phyloP scores from a whole-genome alignment of 83 land plant species.

The Picea abies region DNA sequence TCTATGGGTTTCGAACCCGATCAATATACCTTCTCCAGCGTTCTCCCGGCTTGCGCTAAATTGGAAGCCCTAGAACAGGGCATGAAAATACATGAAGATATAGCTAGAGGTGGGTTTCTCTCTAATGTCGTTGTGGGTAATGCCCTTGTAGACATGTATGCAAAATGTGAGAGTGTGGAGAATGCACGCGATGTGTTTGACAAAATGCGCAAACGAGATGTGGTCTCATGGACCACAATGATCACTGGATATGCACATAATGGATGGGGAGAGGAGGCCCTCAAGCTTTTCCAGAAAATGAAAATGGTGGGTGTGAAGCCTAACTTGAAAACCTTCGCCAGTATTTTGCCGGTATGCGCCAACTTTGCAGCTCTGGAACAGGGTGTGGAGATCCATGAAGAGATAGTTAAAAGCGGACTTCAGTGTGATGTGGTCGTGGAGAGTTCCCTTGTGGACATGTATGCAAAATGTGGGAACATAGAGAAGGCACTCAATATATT shows the following conservation, averaged over 20 bases:
- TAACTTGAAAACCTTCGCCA: constrained; percentile 36
- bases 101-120: constrained; percentile 35
- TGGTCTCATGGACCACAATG: constrained; percentile 15
- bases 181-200: constrained; percentile 12
- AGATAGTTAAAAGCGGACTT: background rate
- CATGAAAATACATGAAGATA: constrained; percentile 42
- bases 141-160: constrained; percentile 24
- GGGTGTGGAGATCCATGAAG: background rate
- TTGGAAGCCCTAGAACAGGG: constrained; percentile 35
- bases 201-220: constrained; percentile 16
- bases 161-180: background rate
- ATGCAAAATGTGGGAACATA: constrained; percentile 5
- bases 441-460: background rate
- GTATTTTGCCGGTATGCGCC: no score
- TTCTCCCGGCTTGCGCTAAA: constrained; percentile 40
- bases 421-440: background rate
- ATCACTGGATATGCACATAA: constrained; percentile 10
- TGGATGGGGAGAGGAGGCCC: constrained; percentile 32
- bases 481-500: background rate
- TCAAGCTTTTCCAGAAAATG: constrained; percentile 45
- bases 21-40: constrained; percentile 40
- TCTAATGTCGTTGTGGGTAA: constrained; percentile 51
- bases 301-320: constrained; percentile 32
- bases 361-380: background rate
- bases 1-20: constrained; percentile 27